These are phyloP conservation scores for Pichia californica DNA, from an alignment of 805 yeast species.

Conservation along the genomic window DNA sequence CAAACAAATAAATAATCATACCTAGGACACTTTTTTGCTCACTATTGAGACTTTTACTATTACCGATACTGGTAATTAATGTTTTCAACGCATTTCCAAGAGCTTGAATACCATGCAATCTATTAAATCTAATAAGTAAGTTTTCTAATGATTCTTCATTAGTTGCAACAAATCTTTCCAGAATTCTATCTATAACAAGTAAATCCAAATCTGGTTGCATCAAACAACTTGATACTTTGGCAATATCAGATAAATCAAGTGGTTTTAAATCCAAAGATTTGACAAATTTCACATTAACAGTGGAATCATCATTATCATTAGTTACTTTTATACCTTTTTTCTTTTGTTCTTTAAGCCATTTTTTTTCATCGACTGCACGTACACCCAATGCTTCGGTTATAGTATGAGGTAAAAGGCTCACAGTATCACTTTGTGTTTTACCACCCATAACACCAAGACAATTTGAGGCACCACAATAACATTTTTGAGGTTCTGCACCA, in stretches of 20 bases:
- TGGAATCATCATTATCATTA: slow-evolving; percentile 47
- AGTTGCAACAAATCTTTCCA: slow-evolving; percentile 56
- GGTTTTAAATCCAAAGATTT: slow-evolving; percentile 49
- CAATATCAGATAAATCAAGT: slow-evolving; percentile 52
- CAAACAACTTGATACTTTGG: slow-evolving; percentile 73
- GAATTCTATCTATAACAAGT: slow-evolving; percentile 55
- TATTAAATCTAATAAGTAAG: slow-evolving; percentile 54
- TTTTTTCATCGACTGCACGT: slow-evolving; percentile 57
- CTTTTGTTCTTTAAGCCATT: slow-evolving; percentile 60
- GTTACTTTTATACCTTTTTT: slow-evolving; percentile 38
- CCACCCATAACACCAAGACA: slow-evolving; percentile 96
- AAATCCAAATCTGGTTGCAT: slow-evolving; percentile 65
- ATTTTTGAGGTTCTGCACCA: slow-evolving; percentile 90
- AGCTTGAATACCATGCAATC: slow-evolving; percentile 83
- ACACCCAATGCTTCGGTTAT: slow-evolving; percentile 85
- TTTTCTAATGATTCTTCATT: slow-evolving; percentile 27
- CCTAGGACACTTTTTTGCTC: slow-evolving; percentile 36
- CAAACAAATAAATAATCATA: slow-evolving; percentile 51
- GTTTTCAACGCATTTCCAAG: slow-evolving; percentile 53
- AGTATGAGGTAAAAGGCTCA: slow-evolving; percentile 73
- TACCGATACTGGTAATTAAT: slow-evolving; percentile 12
- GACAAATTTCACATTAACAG: slow-evolving; percentile 60
- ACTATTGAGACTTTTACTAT: slow-evolving; percentile 11
- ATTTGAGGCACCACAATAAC: slow-evolving; percentile 89
- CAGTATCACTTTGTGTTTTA: slow-evolving; percentile 92